These are phyloP conservation scores for Artemisia annua DNA, from an alignment of 129 eudicot species.

Conservation along the genomic window DNA sequence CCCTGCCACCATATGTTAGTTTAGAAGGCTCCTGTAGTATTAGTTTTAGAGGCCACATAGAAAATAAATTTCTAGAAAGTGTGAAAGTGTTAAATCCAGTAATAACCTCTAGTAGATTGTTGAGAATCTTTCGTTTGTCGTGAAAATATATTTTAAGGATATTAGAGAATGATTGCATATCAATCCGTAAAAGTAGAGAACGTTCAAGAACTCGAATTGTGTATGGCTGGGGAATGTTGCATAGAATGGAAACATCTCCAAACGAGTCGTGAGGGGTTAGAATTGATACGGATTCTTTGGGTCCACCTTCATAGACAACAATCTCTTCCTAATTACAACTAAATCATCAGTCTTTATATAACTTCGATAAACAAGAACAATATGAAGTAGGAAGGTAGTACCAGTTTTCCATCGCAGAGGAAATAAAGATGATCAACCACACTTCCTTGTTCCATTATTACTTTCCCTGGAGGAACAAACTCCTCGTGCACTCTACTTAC, in stretches of 20 bases:
- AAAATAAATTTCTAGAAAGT: neutral
- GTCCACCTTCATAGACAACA: too few relatives aligned
- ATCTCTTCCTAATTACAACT: too few relatives aligned
- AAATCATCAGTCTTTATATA: neutral
- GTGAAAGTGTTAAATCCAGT: neutral
- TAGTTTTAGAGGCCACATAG: too few relatives aligned
- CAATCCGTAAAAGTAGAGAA: neutral
- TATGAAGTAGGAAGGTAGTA: neutral
- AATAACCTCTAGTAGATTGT: slow-evolving; percentile 1
- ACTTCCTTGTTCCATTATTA: slow-evolving; percentile 5
- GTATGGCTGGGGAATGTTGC: neutral
- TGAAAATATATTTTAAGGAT: neutral
- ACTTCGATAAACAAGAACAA: too few relatives aligned
- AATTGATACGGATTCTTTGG: too few relatives aligned
- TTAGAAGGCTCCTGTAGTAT: neutral
- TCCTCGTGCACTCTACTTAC: neutral
- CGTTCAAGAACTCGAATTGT: neutral
- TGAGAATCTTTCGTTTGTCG: neutral
- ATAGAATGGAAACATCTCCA: slow-evolving; percentile 8
- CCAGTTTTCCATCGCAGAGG: slow-evolving; percentile 1
- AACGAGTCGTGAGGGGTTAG: neutral
- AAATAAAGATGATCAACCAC: slow-evolving; percentile 11
- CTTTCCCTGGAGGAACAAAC: slow-evolving; percentile 3
- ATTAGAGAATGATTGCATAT: neutral
- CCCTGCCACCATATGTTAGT: neutral